Conservation (phyloP, 345 rosid genomes). For the Rubroshorea leprosula region DNA sequence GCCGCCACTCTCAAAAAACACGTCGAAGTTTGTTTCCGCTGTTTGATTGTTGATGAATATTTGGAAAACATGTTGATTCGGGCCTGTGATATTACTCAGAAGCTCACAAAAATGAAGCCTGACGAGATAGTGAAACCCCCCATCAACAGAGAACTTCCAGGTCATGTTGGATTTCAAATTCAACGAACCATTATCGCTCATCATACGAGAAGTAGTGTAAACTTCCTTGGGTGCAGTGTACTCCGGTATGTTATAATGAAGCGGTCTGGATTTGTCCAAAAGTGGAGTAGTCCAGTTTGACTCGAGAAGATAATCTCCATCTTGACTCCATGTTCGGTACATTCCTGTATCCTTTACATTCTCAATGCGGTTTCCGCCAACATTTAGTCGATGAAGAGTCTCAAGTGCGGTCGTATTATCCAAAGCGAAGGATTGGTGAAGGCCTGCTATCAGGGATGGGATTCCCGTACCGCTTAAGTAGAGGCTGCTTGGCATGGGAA, state of each 20-base stretch:
- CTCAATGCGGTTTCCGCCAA: slow-evolving; percentile 18
- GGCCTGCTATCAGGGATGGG: slow-evolving; percentile 16
- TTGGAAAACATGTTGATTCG: slow-evolving; percentile 12
- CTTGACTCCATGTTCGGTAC: slow-evolving; percentile 32
- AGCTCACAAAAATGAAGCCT: slow-evolving; percentile 46
- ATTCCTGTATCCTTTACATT: slow-evolving; percentile 24
- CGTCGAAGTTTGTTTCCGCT: slow-evolving; percentile 9
- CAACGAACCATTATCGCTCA: too few relatives aligned
- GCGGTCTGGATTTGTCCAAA: rapidly evolving
- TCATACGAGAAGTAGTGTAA: too few relatives aligned
- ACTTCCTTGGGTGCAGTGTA: too few relatives aligned
- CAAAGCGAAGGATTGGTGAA: background rate
- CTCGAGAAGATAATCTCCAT: slow-evolving; percentile 10
- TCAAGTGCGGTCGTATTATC: slow-evolving; percentile 14
- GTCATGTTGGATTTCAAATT: too few relatives aligned
- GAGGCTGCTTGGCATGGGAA: slow-evolving; percentile 28
- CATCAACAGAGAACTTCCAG: too few relatives aligned
- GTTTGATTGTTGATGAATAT: slow-evolving; percentile 23
- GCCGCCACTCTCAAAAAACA: slow-evolving; percentile 21
- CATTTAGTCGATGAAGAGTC: slow-evolving; percentile 31
- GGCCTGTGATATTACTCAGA: background rate
- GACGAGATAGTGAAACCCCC: slow-evolving; percentile 27
- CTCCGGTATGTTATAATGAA: too few relatives aligned
- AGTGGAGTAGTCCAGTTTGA: background rate
- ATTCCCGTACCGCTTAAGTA: slow-evolving; percentile 5